These are phyloP conservation scores for Aspergillus latus DNA, from an alignment of 2,329 filamentous ascomycete species.

Conservation along the genomic window DNA sequence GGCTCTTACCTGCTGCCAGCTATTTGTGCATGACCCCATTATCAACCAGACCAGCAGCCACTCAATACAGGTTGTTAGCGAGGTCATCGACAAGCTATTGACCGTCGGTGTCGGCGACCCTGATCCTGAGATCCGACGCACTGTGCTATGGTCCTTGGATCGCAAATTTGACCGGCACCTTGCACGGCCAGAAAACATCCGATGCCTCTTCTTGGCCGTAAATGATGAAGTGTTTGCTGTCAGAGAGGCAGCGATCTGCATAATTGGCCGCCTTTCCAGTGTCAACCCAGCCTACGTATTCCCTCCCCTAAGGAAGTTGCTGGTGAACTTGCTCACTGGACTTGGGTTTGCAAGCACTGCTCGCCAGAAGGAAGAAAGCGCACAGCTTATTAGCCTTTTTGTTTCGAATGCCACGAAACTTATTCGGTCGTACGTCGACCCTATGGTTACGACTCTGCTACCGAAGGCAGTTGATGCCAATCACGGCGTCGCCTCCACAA, in stretches of 20 bases:
- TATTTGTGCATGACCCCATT: constrained; percentile 95
- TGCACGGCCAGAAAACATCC: constrained; percentile 96
- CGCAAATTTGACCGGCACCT: constrained; percentile 93
- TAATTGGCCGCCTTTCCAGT: constrained; percentile 87
- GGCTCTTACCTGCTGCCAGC: constrained; percentile 93
- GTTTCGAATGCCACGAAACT: constrained; percentile 90
- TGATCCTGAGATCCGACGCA: constrained; percentile 82
- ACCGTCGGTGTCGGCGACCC: constrained; percentile 93
- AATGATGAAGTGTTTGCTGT: constrained; percentile 95
- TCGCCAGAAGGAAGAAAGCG: constrained; percentile 93
- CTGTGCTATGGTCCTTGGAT: constrained; percentile 85
- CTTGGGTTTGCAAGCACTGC: constrained; percentile 94
- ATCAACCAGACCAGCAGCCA: constrained; percentile 97
- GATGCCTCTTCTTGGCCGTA: constrained; percentile 89
- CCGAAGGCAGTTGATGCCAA: constrained; percentile 86
- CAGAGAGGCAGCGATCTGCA: constrained; percentile 89
- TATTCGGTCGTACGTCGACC: constrained; percentile 94
- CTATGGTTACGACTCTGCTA: constrained; percentile 91
- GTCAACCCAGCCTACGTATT: constrained; percentile 98
- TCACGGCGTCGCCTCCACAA: constrained; percentile 86
- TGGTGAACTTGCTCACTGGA: constrained; percentile 94
- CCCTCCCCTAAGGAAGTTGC: constrained; percentile 86
- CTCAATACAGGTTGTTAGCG: constrained; percentile 92
- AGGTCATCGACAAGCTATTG: constrained; percentile 94
- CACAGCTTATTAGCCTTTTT: constrained; percentile 85